A percentile compares a stretch with the other conserved stretches of the same genome.
Conservation (phyloP, 768 basidiomycete genomes). For the Dioszegia hungarica region DNA sequence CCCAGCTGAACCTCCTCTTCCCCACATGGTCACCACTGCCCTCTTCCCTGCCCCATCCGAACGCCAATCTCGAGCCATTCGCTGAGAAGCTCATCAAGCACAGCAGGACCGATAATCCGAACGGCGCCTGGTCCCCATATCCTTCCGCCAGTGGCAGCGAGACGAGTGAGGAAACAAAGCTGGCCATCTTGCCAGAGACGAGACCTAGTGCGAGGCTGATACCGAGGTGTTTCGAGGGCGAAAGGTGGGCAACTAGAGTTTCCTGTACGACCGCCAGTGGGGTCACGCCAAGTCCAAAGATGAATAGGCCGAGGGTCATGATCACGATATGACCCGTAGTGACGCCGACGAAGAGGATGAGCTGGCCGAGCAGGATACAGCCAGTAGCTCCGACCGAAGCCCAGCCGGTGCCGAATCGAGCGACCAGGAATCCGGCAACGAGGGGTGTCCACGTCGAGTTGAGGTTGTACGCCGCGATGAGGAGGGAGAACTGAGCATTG, state of each 20-base stretch:
- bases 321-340: slow-evolving; percentile 12
- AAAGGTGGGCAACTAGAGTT: slow-evolving; percentile 26
- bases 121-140: slow-evolving; percentile 23
- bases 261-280: slow-evolving; percentile 76
- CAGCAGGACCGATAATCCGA: slow-evolving; percentile 15
- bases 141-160: slow-evolving; percentile 62
- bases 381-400: slow-evolving; percentile 66
- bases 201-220: slow-evolving; percentile 67
- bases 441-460: slow-evolving; percentile 75
- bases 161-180: slow-evolving; percentile 69
- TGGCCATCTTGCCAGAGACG: slow-evolving; percentile 71
- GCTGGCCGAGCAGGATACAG: slow-evolving; percentile 66
- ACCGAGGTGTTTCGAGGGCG: slow-evolving; percentile 21
- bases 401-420: slow-evolving; percentile 23
- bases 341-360: slow-evolving; percentile 53
- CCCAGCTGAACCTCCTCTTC: slow-evolving; percentile 12
- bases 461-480: slow-evolving; percentile 68
- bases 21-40: background rate
- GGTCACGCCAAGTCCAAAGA: slow-evolving; percentile 73
- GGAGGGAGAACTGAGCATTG: slow-evolving; percentile 69
- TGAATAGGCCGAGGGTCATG: slow-evolving; percentile 63
- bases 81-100: slow-evolving; percentile 14
- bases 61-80: slow-evolving; percentile 14
- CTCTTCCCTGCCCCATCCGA: slow-evolving; percentile 13
- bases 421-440: slow-evolving; percentile 59